Conservation (phyloP, 768 basidiomycete species). For the Trametes cubensis region DNA sequence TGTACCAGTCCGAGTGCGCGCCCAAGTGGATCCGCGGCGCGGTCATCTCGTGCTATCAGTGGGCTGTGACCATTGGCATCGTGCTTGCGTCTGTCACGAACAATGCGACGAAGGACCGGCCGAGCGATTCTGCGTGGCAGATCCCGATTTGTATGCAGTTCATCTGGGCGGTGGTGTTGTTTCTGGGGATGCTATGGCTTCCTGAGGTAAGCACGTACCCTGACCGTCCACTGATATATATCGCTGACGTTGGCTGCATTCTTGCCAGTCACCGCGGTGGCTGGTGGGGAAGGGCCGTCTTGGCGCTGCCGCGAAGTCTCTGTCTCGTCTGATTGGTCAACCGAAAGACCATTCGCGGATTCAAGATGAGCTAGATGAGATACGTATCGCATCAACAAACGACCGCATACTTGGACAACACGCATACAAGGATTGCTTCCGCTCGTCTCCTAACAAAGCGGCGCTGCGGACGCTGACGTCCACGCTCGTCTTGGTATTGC, state of each 20-base stretch:
- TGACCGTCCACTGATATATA: background rate
- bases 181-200: slow-evolving; percentile 67
- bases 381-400: slow-evolving; percentile 57
- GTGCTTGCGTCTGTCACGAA: slow-evolving; percentile 72
- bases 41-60: slow-evolving; percentile 41
- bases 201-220: slow-evolving; percentile 47
- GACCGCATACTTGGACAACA: slow-evolving; percentile 62
- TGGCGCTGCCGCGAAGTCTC: slow-evolving; percentile 55
- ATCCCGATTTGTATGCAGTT: slow-evolving; percentile 80
- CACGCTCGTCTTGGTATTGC: slow-evolving; percentile 73
- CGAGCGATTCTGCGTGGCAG: slow-evolving; percentile 55
- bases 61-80: slow-evolving; percentile 74
- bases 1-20: slow-evolving; percentile 60
- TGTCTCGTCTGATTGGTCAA: slow-evolving; percentile 63
- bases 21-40: slow-evolving; percentile 60
- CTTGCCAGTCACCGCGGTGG: slow-evolving; percentile 67
- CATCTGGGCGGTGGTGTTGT: slow-evolving; percentile 73
- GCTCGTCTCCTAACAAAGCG: slow-evolving; percentile 54
- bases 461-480: slow-evolving; percentile 76
- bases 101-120: slow-evolving; percentile 59
- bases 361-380: slow-evolving; percentile 55
- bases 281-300: slow-evolving; percentile 66
- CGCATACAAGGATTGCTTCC: slow-evolving; percentile 68
- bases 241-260: background rate
- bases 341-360: slow-evolving; percentile 50